Evolutionary conservation across 768 basidiomycete genomes (phyloP), one percentile per base, ranked within the genome.

Genomic region (Serendipita sp.): DNA sequence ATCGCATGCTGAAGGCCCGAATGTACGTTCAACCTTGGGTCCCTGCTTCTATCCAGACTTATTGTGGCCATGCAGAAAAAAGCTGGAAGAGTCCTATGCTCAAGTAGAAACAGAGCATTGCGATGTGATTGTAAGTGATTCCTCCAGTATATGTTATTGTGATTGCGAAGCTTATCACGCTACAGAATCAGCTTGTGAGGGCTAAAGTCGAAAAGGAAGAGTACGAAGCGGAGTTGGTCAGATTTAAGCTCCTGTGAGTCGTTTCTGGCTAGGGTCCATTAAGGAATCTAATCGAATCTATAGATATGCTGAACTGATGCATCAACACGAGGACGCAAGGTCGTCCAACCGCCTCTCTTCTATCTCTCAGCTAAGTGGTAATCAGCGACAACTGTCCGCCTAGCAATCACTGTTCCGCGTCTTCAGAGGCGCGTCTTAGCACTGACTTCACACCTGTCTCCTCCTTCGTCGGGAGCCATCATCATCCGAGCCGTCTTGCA

Each of bases 191-290:
- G 71, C 81, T 98, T 2, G 96, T 98, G 2, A 90, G 85, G 77
- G 80, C 86, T 64, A 83, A 93, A 62, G 75, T 98, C 44, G 84
- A 86, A 66, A 89, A 90, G 68, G 95, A 99, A 72, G 93, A 97
- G 72, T 79, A 95, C 66, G 96, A 98, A 73, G 81, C 84, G 64
- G 91, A 98, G 72, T 81, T 99, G 16, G 94, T 99, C 44, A 84
- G 88, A 45, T 97, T 96, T 75, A 96, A 96, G 75, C 76, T 96
- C 50, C 72, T 95, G 89, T 93, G 69, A 72, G 87, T 77, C 1
- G 50, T 46, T 31, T 50, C 48, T 50, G 6, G n/a, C 8, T 6
- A 50, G 48, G n/a, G 6, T 5, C 62, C 15, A 55, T 1, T 23
- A 37, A 18, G 13, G 18, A 66, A 11, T 27, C 23, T 23, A 23